phyloP scores from a whole-genome alignment of 306 rosid genomes.

The Dalbergia oliveri region DNA sequence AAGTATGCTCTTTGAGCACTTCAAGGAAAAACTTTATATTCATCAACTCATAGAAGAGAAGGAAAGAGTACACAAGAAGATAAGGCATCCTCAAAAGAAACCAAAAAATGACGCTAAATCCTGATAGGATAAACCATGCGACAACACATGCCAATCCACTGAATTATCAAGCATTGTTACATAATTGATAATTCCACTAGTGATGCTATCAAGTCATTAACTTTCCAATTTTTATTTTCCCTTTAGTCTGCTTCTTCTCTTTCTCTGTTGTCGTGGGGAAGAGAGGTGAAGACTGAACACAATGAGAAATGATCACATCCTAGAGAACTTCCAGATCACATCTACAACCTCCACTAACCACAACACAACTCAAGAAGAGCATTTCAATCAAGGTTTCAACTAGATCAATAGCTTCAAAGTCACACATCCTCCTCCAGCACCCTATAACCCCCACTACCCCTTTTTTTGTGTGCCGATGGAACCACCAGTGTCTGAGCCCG shows the following conservation, averaged over 20 bases:
- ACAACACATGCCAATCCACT: neutral
- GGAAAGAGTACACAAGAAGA: too few species aligned
- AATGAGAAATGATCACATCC: neutral
- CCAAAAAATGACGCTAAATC: too few species aligned
- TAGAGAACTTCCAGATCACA: constrained; percentile 10
- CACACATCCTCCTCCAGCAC: constrained; percentile 31
- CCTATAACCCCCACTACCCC: neutral
- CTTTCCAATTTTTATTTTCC: neutral
- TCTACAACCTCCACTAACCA: constrained; percentile 24
- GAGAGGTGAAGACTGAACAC: neutral
- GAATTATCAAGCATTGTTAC: neutral
- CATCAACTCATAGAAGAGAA: too few species aligned
- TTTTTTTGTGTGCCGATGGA: too few species aligned
- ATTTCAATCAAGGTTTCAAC: constrained; percentile 7
- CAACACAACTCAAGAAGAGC: neutral
- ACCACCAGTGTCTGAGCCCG: too few species aligned
- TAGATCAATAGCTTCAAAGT: constrained; percentile 19
- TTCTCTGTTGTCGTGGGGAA: neutral
- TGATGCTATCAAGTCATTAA: neutral
- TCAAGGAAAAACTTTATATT: too few species aligned
- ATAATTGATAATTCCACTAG: constrained; percentile 1
- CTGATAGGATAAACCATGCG: too few species aligned
- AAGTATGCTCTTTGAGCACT: too few species aligned
- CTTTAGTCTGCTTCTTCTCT: neutral
- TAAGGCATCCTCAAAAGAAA: too few species aligned